Evolutionary conservation across 164 flowering plant species (phyloP), one percentile per base, ranked within the genome.

Genomic region (Litsea cubeba): DNA sequence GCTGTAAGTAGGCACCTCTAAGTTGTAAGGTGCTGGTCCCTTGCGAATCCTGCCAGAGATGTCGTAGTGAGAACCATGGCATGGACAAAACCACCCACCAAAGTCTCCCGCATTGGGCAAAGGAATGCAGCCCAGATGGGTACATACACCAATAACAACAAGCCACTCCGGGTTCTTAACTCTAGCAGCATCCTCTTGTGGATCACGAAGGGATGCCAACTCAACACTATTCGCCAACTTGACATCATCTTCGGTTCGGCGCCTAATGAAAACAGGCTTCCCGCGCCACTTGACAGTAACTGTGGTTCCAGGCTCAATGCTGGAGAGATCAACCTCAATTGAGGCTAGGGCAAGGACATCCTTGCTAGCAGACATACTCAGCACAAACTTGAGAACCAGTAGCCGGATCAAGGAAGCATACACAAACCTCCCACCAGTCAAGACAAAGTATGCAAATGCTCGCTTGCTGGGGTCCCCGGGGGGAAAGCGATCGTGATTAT

Each of bases 161-260:
- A 77, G 76, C 80, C 80, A 73, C 60, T 77, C 73, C 12, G 80
- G 76, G 64, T 77, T 17, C 73, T 73, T 50, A 2, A 77, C 80
- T 65, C 76, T 68, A 46, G 22, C 76, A 5, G 30, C 26, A 57
- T 77, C 80, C 64, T 58, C 72, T 64, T 77, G 80, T 7, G 76
- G 80, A 46, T 73, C 60, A 6, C 75, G 57, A 50, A 73, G 69
- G 18, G 58, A 24, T 2, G 20, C 32, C 26, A 73, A 18, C 22
- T 77, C 80, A 50, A 73, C 72, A 5, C 73, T 68, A 49, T 73
- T 77, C 0, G 79, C 76, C 32, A 62, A 23, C 69, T 69, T 63
- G 32, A 77, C 73, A 20, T 77, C 80, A 20, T 78, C 69, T 3
- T 73, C 75, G 1, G 75, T 73, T n/a, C 69, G 35, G 69, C 63